phyloP scores from a whole-genome alignment of 441 rosid genomes.

The Euphorbia celastroides region DNA sequence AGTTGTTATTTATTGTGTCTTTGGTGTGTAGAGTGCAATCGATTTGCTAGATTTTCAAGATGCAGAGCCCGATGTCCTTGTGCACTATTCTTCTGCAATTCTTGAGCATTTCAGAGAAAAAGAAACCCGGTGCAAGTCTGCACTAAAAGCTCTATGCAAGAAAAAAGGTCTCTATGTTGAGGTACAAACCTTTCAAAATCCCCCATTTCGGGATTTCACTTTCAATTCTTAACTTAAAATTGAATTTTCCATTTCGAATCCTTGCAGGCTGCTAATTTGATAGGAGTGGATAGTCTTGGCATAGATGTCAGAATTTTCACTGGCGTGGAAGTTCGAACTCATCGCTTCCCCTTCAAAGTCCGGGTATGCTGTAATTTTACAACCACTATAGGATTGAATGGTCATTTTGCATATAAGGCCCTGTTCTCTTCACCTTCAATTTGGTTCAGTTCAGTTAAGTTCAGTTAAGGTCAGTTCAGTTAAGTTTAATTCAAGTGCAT shows the following conservation, averaged over 20 bases:
- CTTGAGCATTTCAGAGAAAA: conserved; percentile 53
- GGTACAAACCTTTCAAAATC: conserved; percentile 37
- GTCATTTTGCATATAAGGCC: neutral
- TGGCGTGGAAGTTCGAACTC: conserved; percentile 76
- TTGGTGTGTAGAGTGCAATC: conserved; percentile 42
- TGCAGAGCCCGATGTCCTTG: conserved; percentile 80
- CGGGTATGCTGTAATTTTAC: conserved; percentile 38
- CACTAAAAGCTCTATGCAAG: conserved; percentile 84
- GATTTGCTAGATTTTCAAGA: conserved; percentile 78
- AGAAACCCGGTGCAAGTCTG: conserved; percentile 50
- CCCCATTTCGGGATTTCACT: neutral
- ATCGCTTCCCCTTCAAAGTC: conserved; percentile 86
- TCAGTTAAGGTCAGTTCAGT: too few relatives aligned
- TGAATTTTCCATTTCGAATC: conserved; percentile 8
- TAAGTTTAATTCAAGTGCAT: too few relatives aligned
- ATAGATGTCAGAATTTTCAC: conserved; percentile 74
- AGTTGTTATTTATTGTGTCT: too few relatives aligned
- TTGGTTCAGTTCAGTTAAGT: too few relatives aligned
- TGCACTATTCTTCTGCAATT: conserved; percentile 55
- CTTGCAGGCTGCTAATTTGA: conserved; percentile 58
- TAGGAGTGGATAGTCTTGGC: conserved; percentile 89
- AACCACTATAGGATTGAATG: neutral
- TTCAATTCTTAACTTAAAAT: neutral
- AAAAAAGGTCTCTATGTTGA: conserved; percentile 77
- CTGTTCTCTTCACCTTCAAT: too few relatives aligned